Percentiles rank a stretch among this genome's conserved stretches.
Conservation (phyloP, 2,329 filamentous ascomycete genomes). For the Lasiodiplodia citricola region DNA sequence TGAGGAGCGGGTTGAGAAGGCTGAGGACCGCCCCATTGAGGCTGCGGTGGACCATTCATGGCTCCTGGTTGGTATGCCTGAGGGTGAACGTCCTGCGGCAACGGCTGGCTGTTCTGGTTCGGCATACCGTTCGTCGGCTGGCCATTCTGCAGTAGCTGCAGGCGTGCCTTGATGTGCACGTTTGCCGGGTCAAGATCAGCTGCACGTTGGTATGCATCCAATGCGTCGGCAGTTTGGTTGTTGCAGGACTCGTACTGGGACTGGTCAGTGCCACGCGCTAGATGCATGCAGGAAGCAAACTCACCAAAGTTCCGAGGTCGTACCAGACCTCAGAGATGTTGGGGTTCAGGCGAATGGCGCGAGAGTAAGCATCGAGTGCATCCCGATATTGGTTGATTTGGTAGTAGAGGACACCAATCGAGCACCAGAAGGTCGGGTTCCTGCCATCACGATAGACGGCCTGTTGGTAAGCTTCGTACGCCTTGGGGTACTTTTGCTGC, state of each 20-base stretch:
- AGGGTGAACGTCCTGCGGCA: constrained; percentile 94
- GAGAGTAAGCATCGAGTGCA: constrained; percentile 94
- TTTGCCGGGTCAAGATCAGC: constrained; percentile 93
- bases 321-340: constrained; percentile 99
- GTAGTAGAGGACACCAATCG: constrained; percentile 97
- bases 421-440: constrained; percentile 99
- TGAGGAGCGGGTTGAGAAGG: constrained; percentile 64
- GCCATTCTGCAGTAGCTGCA: constrained; percentile 85
- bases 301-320: constrained; percentile 90
- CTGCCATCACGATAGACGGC: constrained; percentile 97
- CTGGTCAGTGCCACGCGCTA: constrained; percentile 31
- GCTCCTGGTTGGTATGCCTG: constrained; percentile 87
- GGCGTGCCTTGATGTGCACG: constrained; percentile 92
- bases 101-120: constrained; percentile 76
- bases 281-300: constrained; percentile 44
- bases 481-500: constrained; percentile 97
- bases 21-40: constrained; percentile 85
- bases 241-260: constrained; percentile 94
- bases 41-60: constrained; percentile 81
- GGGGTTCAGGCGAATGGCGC: constrained; percentile 93
- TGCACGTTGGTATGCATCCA: constrained; percentile 93
- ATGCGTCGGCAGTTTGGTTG: constrained; percentile 94
- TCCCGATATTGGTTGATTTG: constrained; percentile 99
- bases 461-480: constrained; percentile 98
- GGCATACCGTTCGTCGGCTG: constrained; percentile 71